Base-by-base conservation (phyloP, 805 yeast species). In the Yarrowia keelungensis region DNA sequence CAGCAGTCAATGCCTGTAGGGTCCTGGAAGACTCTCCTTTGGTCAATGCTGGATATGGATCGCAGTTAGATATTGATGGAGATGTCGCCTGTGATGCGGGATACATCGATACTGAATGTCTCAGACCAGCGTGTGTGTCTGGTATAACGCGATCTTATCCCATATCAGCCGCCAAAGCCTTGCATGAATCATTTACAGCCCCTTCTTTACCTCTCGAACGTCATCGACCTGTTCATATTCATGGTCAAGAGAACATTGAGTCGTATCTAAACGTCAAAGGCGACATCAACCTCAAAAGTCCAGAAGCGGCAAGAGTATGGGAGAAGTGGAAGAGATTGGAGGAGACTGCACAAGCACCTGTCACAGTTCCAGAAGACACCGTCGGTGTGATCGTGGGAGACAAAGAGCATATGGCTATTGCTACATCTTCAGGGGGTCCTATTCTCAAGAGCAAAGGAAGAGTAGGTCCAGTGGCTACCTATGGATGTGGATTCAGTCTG, bases 1-100 rank as follows among this genome's bases (percentile, higher is more conserved):
- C 72, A 0, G 75, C 74, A 32, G 70, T 72, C 8, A 68, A 42
- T 2, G 75, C 75, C 9, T 76, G 79, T n/a, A 39, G 71, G 9
- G 11, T 74, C 16, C 73, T 81, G 11, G 84, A 81, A 65, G 75
- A 77, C 56, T 72, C 76, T 2, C 73, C 73, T 22, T 59, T 76
- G 45, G 80, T 81, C 7, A 81, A 81, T 70, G 79, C 82, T 2
- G 84, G 83, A 3, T 54, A 65, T 8, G 82, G 82, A n/a, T 78
- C 82, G 14, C 79, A 80, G 51, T 71, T 79, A 49, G 79, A 75
- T 35, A 46, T 38, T 2, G 66, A 66, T 11, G 81, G 81, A 2
- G 58, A 65, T 3, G 78, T 80, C 9, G 82, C 80, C 61, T 78
- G 82, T 66, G 84, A 81, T 71, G 83, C 84, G 2, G 74, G 79